Conservation (phyloP, 75 land plant species). For the Pseudotsuga menziesii region DNA sequence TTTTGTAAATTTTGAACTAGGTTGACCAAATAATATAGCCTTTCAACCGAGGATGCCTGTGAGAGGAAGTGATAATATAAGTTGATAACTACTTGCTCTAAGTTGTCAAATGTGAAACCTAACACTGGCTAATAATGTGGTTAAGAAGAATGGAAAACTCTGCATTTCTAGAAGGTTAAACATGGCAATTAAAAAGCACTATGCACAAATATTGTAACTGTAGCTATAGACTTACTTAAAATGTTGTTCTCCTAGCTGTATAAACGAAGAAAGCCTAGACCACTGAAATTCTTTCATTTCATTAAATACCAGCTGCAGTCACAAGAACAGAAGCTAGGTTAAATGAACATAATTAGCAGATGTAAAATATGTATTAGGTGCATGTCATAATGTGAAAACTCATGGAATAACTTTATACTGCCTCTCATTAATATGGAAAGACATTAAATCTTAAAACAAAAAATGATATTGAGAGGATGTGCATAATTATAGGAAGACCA, state of each 20-base stretch:
- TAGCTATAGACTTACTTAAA: background rate
- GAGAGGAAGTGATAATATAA: background rate
- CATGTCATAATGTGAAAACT: background rate
- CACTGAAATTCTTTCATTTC: conserved; percentile 43
- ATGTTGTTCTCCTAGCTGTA: conserved; percentile 18
- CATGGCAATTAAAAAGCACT: background rate
- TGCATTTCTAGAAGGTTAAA: background rate
- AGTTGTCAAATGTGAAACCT: background rate
- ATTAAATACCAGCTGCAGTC: conserved; percentile 37
- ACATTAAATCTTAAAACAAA: background rate
- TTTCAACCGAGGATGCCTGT: background rate
- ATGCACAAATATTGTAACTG: background rate
- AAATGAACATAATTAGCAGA: conserved; percentile 1
- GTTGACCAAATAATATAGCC: background rate
- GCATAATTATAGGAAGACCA: background rate
- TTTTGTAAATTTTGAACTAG: background rate
- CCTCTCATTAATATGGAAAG: background rate
- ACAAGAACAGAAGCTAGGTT: background rate
- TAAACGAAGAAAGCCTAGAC: conserved; percentile 37
- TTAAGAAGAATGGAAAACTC: background rate
- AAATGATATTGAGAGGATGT: too few relatives aligned
- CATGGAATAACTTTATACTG: background rate
- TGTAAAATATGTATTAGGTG: background rate
- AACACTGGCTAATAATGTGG: background rate
- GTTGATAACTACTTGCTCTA: background rate